Evolutionary conservation across 805 yeast genomes (phyloP), one percentile per base, ranked within the genome.

Genomic region (Schwanniomyces pseudopolymorphus): DNA sequence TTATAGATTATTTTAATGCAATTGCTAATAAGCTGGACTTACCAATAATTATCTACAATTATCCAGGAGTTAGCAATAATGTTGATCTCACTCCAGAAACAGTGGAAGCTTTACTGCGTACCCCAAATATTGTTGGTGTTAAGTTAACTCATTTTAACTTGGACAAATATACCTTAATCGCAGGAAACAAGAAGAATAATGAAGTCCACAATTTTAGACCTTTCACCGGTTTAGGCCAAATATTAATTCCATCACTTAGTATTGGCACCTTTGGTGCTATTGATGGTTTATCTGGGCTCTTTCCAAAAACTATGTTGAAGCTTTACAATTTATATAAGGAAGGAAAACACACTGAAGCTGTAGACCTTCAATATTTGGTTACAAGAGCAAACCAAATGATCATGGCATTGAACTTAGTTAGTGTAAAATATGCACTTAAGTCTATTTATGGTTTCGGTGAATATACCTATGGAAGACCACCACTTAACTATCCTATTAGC

Each of bases 61-160:
- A 66, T 43, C 74, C 74, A 17, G 72, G 70, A 5, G 66, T 61
- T n/a, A 43, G 62, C 33, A 70, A 70, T 38, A 66, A 65, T 25
- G 63, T 67, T 28, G 58, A 56, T 8, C 45, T 66, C 21, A 45
- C 53, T 2, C 42, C 52, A 10, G 61, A 63, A 11, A 53, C 66
- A 4, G 60, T 54, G 42, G 57, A 57, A 39, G 46, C 20, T 11
- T 51, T 69, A 5, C 50, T 65, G 4, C 49, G 52, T 27, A 74
- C 67, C 46, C 65, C 66, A 14, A 66, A 71, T 27, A 65, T 69
- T 42, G 66, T 66, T 21, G 76, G 74, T 13, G 51, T 64, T 31
- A 60, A 71, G 54, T 49, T 61, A 39, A 56, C 64, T 21, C 64
- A 61, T 36, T 54, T 54, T 49, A 56, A 58, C 44, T 51, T 61